phyloP scores from a whole-genome alignment of 805 yeast species.

The Nakazawaea wickerhamii region DNA sequence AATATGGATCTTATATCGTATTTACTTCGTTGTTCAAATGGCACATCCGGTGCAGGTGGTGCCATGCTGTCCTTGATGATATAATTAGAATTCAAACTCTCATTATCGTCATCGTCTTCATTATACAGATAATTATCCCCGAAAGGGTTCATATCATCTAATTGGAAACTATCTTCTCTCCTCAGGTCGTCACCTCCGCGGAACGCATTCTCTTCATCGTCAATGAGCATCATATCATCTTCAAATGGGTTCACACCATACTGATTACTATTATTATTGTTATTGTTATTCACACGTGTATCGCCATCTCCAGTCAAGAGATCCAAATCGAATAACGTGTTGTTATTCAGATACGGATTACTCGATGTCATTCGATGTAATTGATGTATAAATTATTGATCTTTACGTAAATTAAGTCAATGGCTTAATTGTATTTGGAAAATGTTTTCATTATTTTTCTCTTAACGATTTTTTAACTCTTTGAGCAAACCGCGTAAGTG shows the following conservation, averaged over 20 bases:
- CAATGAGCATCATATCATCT: slow-evolving; percentile 10
- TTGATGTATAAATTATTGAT: too few relatives aligned
- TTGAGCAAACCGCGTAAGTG: not conserved
- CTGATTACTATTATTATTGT: slow-evolving; percentile 1
- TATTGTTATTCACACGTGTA: not conserved
- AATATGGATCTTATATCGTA: slow-evolving; percentile 14
- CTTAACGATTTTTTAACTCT: not conserved
- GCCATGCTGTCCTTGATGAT: slow-evolving; percentile 12
- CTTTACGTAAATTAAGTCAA: too few relatives aligned
- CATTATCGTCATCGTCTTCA: slow-evolving; percentile 7
- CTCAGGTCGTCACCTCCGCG: not conserved
- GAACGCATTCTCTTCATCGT: slow-evolving; percentile 5
- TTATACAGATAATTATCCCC: slow-evolving; percentile 9
- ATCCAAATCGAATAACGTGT: slow-evolving; percentile 12
- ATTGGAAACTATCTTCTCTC: slow-evolving; percentile 1
- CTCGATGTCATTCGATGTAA: not conserved
- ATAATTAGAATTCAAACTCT: slow-evolving; percentile 10
- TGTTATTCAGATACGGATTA: slow-evolving; percentile 11
- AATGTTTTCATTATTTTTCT: slow-evolving; percentile 1
- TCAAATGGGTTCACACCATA: slow-evolving; percentile 12
- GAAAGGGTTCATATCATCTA: slow-evolving; percentile 12
- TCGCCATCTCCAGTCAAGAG: slow-evolving; percentile 3
- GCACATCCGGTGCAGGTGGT: slow-evolving; percentile 10
- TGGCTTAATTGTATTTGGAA: not conserved
- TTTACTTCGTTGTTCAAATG: slow-evolving; percentile 3